A percentile compares a stretch with the other conserved stretches of the same genome.
Conservation (phyloP, 1,284 basidiomycete genomes). For the Moesziomyces antarcticus region DNA sequence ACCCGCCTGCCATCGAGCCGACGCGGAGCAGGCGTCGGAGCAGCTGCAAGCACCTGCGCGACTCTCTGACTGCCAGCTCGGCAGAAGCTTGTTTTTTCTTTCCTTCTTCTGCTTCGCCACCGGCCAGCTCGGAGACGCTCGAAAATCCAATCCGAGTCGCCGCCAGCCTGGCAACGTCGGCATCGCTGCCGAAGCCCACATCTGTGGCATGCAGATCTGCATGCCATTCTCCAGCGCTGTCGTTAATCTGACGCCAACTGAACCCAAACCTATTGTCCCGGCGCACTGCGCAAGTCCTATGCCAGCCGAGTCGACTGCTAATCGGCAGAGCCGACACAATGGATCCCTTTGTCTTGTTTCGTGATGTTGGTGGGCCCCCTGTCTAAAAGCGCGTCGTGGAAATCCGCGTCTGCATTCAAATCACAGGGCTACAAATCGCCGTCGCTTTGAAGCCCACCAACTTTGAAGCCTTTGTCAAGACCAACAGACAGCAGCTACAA, state of each 20-base stretch:
- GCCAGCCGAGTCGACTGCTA: too few relatives aligned
- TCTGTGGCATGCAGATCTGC: background rate
- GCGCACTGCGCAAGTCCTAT: too few relatives aligned
- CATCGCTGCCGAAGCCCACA: background rate
- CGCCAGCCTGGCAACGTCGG: too few relatives aligned
- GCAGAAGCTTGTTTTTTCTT: background rate
- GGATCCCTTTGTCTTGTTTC: background rate
- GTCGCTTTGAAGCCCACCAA: background rate
- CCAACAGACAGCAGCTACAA: background rate
- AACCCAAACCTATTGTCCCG: too few relatives aligned
- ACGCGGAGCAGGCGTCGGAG: background rate
- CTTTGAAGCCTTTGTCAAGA: background rate
- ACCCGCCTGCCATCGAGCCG: background rate
- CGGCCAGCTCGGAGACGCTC: too few relatives aligned
- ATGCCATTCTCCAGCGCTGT: background rate
- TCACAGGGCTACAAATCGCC: too few relatives aligned
- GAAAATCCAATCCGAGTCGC: too few relatives aligned
- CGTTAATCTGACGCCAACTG: background rate
- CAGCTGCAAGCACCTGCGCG: background rate
- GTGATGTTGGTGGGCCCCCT: background rate
- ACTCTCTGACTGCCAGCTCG: background rate
- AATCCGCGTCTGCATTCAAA: background rate
- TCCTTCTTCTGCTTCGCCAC: background rate
- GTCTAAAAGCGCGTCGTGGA: background rate
- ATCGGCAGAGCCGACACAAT: background rate